These are phyloP conservation scores for Ganoderma lucidum DNA, from an alignment of 1,284 basidiomycete genomes.

Conservation along the genomic window DNA sequence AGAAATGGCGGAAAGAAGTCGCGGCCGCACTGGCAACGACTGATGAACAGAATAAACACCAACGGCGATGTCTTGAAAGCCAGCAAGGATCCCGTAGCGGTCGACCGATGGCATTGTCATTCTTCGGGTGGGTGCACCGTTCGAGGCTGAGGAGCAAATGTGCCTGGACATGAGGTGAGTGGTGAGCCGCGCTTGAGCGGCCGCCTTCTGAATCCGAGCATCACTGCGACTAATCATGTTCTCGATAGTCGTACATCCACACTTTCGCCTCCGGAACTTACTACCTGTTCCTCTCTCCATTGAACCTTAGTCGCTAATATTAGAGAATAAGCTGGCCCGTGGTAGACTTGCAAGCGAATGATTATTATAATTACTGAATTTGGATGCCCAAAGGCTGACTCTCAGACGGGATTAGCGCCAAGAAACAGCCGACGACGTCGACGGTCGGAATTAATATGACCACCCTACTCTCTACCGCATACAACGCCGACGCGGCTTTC, in stretches of 20 bases:
- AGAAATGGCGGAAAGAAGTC: slow-evolving; percentile 5
- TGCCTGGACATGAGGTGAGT: neutral
- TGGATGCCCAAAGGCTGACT: slow-evolving; percentile 11
- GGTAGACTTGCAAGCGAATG: neutral
- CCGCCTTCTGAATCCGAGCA: neutral
- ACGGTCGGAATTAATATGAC: neutral
- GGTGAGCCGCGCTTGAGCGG: neutral
- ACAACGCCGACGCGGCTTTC: slow-evolving; percentile 13
- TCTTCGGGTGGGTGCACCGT: neutral
- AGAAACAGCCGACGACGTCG: slow-evolving; percentile 3
- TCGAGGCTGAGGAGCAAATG: neutral
- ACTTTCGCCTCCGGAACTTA: too few relatives aligned
- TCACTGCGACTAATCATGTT: neutral
- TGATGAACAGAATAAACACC: neutral
- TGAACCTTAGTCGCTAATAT: neutral
- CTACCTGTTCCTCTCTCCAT: neutral
- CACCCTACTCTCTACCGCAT: slow-evolving; percentile 13
- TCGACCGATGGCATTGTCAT: neutral
- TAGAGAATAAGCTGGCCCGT: neutral
- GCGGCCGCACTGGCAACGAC: slow-evolving; percentile 2
- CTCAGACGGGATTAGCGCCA: slow-evolving; percentile 17
- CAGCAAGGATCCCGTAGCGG: neutral
- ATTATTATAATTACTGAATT: slow-evolving; percentile 1
- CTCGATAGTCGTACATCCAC: too few relatives aligned
- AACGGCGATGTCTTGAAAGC: neutral